phyloP scores from a whole-genome alignment of 2,329 filamentous ascomycete genomes.

The Neopestalotiopsis rosae region DNA sequence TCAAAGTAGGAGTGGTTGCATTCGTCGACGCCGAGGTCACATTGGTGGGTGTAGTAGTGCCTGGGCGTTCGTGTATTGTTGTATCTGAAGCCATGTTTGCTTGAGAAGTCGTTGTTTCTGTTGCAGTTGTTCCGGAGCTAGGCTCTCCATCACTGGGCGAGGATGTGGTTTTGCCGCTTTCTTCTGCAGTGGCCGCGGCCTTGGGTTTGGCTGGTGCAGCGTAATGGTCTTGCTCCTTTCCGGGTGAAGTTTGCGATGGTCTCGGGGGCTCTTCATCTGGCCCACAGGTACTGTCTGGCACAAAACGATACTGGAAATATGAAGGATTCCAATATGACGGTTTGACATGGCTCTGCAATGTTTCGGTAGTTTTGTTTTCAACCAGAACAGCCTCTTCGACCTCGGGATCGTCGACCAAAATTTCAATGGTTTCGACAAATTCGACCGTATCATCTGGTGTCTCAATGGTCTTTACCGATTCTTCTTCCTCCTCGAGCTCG shows the following conservation, averaged over 20 bases:
- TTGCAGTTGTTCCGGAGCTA: slow-evolving; percentile 21
- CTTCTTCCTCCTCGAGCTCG: slow-evolving; percentile 66
- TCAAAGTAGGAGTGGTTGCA: not conserved
- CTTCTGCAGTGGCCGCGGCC: slow-evolving; percentile 23
- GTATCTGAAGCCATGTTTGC: slow-evolving; percentile 19
- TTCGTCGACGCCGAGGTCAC: slow-evolving; percentile 19
- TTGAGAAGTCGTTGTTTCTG: slow-evolving; percentile 19
- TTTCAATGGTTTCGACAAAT: slow-evolving; percentile 25
- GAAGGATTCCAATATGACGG: slow-evolving; percentile 33
- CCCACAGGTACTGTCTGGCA: slow-evolving; percentile 24
- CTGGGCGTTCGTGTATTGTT: slow-evolving; percentile 18
- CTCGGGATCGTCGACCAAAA: slow-evolving; percentile 25
- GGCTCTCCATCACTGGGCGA: slow-evolving; percentile 22
- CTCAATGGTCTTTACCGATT: slow-evolving; percentile 33
- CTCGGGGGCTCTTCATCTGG: slow-evolving; percentile 21
- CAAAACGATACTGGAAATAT: slow-evolving; percentile 32
- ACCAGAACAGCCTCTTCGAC: slow-evolving; percentile 27
- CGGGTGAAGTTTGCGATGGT: slow-evolving; percentile 18
- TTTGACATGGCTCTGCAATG: slow-evolving; percentile 29
- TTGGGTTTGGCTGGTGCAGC: slow-evolving; percentile 22
- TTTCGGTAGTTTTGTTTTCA: slow-evolving; percentile 25
- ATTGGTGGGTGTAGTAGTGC: slow-evolving; percentile 19
- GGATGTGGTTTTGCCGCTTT: slow-evolving; percentile 18
- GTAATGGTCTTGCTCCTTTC: slow-evolving; percentile 18
- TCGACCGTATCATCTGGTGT: slow-evolving; percentile 37